Base-by-base conservation (phyloP, 768 basidiomycete genomes). In the Hebeloma cylindrosporum region DNA sequence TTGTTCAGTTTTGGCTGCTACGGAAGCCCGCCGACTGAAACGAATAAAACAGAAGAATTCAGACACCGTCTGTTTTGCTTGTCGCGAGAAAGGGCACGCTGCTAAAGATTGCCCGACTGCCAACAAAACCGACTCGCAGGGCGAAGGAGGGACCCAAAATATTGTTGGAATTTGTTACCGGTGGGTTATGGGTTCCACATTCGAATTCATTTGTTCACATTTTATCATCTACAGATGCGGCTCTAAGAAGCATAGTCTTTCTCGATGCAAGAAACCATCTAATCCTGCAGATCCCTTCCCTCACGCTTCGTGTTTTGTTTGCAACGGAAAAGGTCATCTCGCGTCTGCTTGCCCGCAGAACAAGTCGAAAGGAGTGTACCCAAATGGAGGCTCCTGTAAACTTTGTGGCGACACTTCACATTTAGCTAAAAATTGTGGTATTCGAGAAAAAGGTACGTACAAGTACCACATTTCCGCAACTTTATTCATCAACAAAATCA, bases 231-330 rank as follows among this genome's bases (percentile, higher is more conserved):
- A 29, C 53, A 93, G 93, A 54, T 96, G 93, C 53, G 88, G 91
- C 33, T 91, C 91, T 2, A 74, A 71, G 4, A 77, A 72, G 40
- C 93, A 97, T 53, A 84, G 74, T 10, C 74, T 97, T 2, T 81
- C 88, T n/a, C 73, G 71, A 25, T 97, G 94, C 64, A 83, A 73
- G 48, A 82, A 82, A 54, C 73, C 79, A 4, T 67, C 68, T 14
- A 77, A 91, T 60, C 71, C 78, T 8, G 61, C 59, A 13, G 73
- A 89, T 45, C 85, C 87, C 1, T 72, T 92, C 3, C 94, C 93
- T 1, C 93, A 82, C 54, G 93, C 94, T 0, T 88, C 85, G 3
- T 97, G 94, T 66, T 97, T 93, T 60, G 86, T 97, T 14, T 97
- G 94, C 60, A 80, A 79, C 3, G 75, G 72, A 3, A 83, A 77